A percentile compares a stretch with the other conserved stretches of the same genome.
These are phyloP conservation scores for Comarum palustre DNA, from an alignment of 306 rosid species.

Conservation along the genomic window DNA sequence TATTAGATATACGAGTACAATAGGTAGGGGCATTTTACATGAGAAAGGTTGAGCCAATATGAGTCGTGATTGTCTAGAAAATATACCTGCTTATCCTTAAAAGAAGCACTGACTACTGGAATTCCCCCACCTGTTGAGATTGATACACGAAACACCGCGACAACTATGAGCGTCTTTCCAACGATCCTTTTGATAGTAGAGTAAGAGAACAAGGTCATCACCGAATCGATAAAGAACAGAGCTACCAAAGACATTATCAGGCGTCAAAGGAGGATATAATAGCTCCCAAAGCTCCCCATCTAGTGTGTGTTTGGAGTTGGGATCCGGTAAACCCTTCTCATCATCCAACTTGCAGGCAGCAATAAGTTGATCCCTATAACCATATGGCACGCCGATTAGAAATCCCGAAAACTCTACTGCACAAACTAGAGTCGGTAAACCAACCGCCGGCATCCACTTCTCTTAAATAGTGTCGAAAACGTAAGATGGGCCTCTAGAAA, in stretches of 20 bases:
- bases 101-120: not conserved
- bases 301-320: not conserved
- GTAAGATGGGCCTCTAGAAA: not conserved
- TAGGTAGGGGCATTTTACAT: not conserved
- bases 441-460: not conserved
- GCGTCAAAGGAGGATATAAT: not conserved
- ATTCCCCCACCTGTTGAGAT: not conserved
- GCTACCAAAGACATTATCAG: no score
- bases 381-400: not conserved
- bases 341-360: not conserved
- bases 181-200: not conserved
- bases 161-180: not conserved
- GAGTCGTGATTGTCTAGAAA: not conserved
- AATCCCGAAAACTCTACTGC: not conserved
- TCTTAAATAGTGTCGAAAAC: not conserved
- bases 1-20: no score
- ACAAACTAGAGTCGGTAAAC: not conserved
- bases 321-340: not conserved
- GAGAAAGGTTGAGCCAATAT: not conserved
- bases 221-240: not conserved
- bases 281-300: not conserved
- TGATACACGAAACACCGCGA: not conserved
- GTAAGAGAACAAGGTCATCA: not conserved
- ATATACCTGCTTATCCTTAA: not conserved
- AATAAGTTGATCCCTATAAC: not conserved